Conservation (phyloP, 768 basidiomycete genomes). For the Mycena floridula region DNA sequence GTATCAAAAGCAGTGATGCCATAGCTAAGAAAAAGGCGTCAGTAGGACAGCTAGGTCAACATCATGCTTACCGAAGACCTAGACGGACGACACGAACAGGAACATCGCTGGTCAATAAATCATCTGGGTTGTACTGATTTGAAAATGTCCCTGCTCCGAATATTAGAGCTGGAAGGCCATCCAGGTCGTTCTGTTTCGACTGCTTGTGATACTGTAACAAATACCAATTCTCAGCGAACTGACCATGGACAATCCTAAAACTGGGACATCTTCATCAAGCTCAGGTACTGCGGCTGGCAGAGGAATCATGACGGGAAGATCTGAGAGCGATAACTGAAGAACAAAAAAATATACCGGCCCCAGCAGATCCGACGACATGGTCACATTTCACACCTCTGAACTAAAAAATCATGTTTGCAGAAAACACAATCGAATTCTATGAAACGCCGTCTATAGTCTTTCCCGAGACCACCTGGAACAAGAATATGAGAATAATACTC, state of each 20-base stretch:
- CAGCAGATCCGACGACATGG: too few species aligned
- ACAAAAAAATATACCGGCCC: too few species aligned
- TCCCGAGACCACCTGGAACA: slow-evolving; percentile 65
- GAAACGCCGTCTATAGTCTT: slow-evolving; percentile 48
- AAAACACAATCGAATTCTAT: too few species aligned
- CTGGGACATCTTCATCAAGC: slow-evolving; percentile 28
- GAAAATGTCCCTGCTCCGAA: slow-evolving; percentile 74
- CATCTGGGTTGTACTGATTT: slow-evolving; percentile 56
- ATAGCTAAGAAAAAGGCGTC: slow-evolving; percentile 45
- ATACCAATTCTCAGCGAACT: slow-evolving; percentile 10
- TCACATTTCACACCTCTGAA: too few species aligned
- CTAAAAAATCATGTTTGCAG: too few species aligned
- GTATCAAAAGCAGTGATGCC: slow-evolving; percentile 82
- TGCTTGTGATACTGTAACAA: background rate
- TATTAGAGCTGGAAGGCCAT: slow-evolving; percentile 49
- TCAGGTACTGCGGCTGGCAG: slow-evolving; percentile 12
- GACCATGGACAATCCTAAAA: slow-evolving; percentile 34
- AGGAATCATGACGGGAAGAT: background rate
- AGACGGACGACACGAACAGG: slow-evolving; percentile 68
- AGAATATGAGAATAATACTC: background rate
- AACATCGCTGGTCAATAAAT: slow-evolving; percentile 43
- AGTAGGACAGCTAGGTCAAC: background rate
- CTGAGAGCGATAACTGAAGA: too few species aligned
- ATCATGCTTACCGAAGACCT: slow-evolving; percentile 56
- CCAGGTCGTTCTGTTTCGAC: too few species aligned